phyloP scores from a whole-genome alignment of 2,329 filamentous ascomycete species.

The Cercospora beticola region DNA sequence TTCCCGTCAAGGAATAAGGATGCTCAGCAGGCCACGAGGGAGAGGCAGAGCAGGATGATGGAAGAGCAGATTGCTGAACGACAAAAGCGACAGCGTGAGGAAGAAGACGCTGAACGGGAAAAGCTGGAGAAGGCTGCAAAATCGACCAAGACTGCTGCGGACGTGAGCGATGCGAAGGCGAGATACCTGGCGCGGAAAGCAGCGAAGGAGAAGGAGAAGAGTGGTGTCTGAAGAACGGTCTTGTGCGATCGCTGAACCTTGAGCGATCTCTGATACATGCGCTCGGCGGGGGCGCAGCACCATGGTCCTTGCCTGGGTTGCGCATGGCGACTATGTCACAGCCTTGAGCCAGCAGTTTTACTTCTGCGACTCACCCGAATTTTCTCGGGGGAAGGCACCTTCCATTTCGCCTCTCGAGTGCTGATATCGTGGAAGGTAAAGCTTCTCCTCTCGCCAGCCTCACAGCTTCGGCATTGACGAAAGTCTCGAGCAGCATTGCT shows the following conservation, averaged over 20 bases:
- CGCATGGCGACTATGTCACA: too few species aligned
- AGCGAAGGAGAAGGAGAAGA: slow-evolving; percentile 63
- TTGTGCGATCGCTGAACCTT: background rate
- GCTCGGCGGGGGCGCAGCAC: too few species aligned
- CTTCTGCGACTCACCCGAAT: slow-evolving; percentile 16
- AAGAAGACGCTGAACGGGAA: slow-evolving; percentile 64
- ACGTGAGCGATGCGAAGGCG: slow-evolving; percentile 76
- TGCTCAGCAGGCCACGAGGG: slow-evolving; percentile 62
- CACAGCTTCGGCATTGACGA: slow-evolving; percentile 56
- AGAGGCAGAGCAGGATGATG: slow-evolving; percentile 75
- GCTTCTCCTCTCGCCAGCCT: slow-evolving; percentile 47
- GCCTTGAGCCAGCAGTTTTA: too few species aligned
- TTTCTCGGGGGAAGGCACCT: slow-evolving; percentile 24
- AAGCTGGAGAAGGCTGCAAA: slow-evolving; percentile 67
- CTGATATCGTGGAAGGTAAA: slow-evolving; percentile 60
- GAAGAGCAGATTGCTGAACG: slow-evolving; percentile 73
- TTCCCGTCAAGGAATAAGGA: slow-evolving; percentile 38
- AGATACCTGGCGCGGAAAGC: slow-evolving; percentile 75
- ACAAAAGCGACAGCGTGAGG: slow-evolving; percentile 68
- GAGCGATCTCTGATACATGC: background rate
- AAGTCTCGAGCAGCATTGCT: slow-evolving; percentile 50
- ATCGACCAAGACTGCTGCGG: slow-evolving; percentile 72
- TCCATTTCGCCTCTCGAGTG: slow-evolving; percentile 38
- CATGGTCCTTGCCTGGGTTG: too few species aligned
- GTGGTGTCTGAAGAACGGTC: slow-evolving; percentile 27